phyloP scores from a whole-genome alignment of 352 stramenopile species.

The Aphanomyces cochlioides region DNA sequence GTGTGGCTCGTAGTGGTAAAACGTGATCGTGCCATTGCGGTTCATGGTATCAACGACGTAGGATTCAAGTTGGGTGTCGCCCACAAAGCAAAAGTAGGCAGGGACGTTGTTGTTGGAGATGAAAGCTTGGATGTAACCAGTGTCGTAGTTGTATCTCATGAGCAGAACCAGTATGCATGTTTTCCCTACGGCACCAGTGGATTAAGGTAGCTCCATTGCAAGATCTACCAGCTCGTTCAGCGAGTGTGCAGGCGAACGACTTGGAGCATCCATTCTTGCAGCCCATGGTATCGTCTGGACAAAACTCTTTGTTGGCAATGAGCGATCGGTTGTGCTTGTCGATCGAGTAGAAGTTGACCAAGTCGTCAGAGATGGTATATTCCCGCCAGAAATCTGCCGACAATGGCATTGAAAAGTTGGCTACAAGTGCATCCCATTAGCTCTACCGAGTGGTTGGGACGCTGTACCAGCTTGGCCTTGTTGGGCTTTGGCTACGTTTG shows the following conservation, averaged over 20 bases:
- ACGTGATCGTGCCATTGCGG: conserved; percentile 18
- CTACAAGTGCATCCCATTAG: neutral
- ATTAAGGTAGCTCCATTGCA: neutral
- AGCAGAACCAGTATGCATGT: conserved; percentile 19
- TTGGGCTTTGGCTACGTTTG: neutral
- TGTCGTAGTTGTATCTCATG: conserved; percentile 13
- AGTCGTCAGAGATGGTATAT: neutral
- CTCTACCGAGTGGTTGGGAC: neutral
- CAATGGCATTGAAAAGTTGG: neutral
- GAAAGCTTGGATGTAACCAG: conserved; percentile 22
- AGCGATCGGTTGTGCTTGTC: neutral
- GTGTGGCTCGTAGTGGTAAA: conserved; percentile 57
- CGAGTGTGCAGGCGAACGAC: no score
- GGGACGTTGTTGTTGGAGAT: conserved; percentile 30
- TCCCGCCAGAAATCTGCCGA: conserved; percentile 21
- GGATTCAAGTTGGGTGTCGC: neutral
- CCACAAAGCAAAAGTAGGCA: conserved; percentile 27
- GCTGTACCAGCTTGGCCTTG: neutral
- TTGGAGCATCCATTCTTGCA: neutral
- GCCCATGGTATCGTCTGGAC: neutral
- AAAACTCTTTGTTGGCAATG: neutral
- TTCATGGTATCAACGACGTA: conserved; percentile 2
- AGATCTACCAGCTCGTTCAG: no score
- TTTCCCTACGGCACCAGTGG: neutral
- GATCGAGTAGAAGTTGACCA: neutral